Percentiles rank a stretch among this genome's conserved stretches.
phyloP scores from a whole-genome alignment of 2,329 filamentous ascomycete genomes.

The Penicillium palitans region DNA sequence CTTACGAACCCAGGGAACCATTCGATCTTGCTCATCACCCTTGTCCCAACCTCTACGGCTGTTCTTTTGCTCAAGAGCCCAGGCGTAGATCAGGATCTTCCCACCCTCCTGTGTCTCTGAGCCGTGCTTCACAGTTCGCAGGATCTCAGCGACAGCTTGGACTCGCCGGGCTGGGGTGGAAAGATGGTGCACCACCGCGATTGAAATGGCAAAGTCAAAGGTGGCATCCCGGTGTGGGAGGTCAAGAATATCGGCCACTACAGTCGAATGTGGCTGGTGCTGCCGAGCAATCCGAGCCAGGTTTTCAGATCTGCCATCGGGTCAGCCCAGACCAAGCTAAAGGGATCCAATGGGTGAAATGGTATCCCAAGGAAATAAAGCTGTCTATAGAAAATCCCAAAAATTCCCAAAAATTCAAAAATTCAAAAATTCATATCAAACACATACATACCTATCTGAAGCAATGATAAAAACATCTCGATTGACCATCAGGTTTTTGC shows the following conservation, averaged over 20 bases:
- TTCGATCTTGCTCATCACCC: slow-evolving; percentile 79
- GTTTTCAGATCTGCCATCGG: slow-evolving; percentile 54
- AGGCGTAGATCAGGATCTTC: slow-evolving; percentile 80
- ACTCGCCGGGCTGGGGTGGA: slow-evolving; percentile 73
- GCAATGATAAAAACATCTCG: slow-evolving; percentile 74
- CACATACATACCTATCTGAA: slow-evolving; percentile 75
- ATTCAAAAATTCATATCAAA: slow-evolving; percentile 1
- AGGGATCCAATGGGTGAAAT: slow-evolving; percentile 16
- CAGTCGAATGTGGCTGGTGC: slow-evolving; percentile 63
- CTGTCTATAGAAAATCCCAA: slow-evolving; percentile 29
- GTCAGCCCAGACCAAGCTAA: slow-evolving; percentile 8
- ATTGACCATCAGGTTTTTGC: slow-evolving; percentile 88
- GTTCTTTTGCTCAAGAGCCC: slow-evolving; percentile 87
- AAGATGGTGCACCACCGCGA: slow-evolving; percentile 92
- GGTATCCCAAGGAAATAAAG: slow-evolving; percentile 31
- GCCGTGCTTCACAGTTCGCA: slow-evolving; percentile 60
- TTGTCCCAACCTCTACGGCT: slow-evolving; percentile 89
- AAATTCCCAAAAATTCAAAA: slow-evolving; percentile 29
- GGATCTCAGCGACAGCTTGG: slow-evolving; percentile 69
- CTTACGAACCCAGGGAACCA: slow-evolving; percentile 90
- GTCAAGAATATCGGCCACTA: slow-evolving; percentile 80
- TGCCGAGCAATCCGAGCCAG: slow-evolving; percentile 59
- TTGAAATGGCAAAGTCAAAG: slow-evolving; percentile 89
- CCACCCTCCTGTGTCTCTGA: slow-evolving; percentile 49
- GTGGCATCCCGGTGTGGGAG: slow-evolving; percentile 68